Evolutionary conservation across 495 filamentous ascomycete species (phyloP).

Genomic region (Paragyromitra xinjiangensis): DNA sequence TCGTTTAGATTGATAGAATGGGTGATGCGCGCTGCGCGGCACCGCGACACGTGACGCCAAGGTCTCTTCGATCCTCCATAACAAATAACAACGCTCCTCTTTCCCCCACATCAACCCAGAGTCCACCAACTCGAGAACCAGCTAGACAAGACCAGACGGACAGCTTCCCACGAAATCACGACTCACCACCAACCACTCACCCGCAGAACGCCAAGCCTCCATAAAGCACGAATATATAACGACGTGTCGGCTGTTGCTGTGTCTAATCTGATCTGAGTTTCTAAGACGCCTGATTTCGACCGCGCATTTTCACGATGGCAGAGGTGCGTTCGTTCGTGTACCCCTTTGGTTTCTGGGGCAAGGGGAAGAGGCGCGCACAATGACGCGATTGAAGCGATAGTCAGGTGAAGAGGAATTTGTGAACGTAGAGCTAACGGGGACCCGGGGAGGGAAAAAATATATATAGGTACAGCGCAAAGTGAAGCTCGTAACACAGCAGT

Average conservation of each 20-base stretch:
- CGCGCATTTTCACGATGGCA: conserved; percentile 50
- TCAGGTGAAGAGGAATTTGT: neutral
- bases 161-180: conserved; percentile 47
- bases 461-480: conserved; percentile 81
- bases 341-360: neutral
- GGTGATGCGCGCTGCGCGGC: conserved; percentile 40
- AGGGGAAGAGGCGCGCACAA: conserved; percentile 14
- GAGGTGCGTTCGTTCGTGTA: conserved; percentile 49
- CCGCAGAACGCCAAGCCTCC: conserved; percentile 13
- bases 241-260: conserved; percentile 36
- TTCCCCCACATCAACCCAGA: conserved; percentile 53
- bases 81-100: conserved; percentile 56
- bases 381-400: conserved; percentile 35
- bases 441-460: neutral
- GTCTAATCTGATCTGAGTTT: conserved; percentile 37
- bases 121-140: conserved; percentile 47
- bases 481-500: conserved; percentile 91
- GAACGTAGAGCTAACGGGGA: conserved; percentile 32
- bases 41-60: conserved; percentile 49
- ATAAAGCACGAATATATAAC: conserved; percentile 35
- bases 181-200: conserved; percentile 30
- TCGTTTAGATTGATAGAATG: conserved; percentile 1
- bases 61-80: conserved; percentile 40
- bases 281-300: conserved; percentile 25
- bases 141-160: conserved; percentile 47